Evolutionary conservation across 176 grass and related monocot genomes (phyloP).

Genomic region (Hordeum marinum): DNA sequence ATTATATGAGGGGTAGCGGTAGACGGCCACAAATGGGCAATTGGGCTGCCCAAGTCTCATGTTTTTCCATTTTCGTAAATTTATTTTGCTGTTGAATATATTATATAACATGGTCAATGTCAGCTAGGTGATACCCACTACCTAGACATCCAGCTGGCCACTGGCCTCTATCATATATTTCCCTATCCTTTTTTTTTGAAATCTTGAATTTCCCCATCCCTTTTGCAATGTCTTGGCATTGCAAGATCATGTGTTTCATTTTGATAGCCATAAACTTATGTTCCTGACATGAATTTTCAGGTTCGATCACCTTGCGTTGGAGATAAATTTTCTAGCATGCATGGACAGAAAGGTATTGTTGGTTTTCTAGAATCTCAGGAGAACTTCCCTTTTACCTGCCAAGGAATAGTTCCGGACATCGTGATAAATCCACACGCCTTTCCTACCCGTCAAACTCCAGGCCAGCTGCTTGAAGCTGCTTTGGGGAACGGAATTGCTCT

Average conservation of each 20-base stretch:
- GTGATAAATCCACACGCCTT: conserved; percentile 99
- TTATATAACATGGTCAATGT: not conserved
- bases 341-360: conserved; percentile 92
- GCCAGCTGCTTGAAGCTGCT: conserved; percentile 95
- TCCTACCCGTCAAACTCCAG: conserved; percentile 94
- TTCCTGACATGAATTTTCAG: conserved; percentile 46
- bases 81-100: not conserved
- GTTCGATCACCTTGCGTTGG: conserved; percentile 78
- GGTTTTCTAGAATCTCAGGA: conserved; percentile 93
- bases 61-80: not conserved
- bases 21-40: not conserved
- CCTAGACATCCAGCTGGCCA: not conserved
- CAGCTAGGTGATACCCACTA: not conserved
- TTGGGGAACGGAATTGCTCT: conserved; percentile 87
- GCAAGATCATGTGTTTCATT: not conserved
- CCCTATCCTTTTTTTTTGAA: too few species aligned
- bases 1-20: not conserved
- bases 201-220: not conserved
- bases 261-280: conserved; percentile 6
- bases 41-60: not conserved
- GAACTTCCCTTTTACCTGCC: conserved; percentile 77
- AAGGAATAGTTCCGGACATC: conserved; percentile 94
- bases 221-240: conserved; percentile 6
- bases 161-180: not conserved
- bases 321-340: conserved; percentile 97